Conservation (phyloP, 2,329 filamentous ascomycete species). For the Verticillium longisporum region DNA sequence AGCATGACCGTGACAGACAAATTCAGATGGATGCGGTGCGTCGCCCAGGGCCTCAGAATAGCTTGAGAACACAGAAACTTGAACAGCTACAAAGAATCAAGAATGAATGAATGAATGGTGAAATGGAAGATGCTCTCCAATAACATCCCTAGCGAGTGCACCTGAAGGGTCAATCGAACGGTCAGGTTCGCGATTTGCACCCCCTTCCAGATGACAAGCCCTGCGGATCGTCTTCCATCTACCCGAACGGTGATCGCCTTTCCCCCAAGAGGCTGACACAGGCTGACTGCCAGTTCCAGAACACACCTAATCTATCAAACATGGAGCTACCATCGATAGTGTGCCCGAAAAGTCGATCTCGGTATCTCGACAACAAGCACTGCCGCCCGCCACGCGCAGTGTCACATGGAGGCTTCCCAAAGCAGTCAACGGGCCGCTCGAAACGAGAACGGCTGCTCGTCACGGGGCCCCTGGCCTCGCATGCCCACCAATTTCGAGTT, state of each 20-base stretch:
- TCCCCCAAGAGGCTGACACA: neutral
- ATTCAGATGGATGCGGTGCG: too few species aligned
- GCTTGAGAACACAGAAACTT: too few species aligned
- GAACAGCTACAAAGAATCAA: too few species aligned
- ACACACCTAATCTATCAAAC: neutral
- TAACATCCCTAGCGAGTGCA: too few species aligned
- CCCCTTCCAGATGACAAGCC: neutral
- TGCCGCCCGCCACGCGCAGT: neutral
- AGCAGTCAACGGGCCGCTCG: neutral
- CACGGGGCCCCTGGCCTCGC: neutral
- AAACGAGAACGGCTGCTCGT: neutral
- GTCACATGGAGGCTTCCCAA: neutral
- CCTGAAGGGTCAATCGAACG: too few species aligned
- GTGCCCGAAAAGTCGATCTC: neutral
- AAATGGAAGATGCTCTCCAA: too few species aligned
- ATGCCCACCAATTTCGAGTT: neutral
- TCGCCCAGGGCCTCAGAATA: too few species aligned
- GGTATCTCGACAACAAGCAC: neutral
- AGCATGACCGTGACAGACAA: too few species aligned
- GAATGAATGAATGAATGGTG: too few species aligned
- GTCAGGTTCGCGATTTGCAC: neutral
- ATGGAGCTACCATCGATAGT: neutral
- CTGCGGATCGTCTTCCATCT: neutral
- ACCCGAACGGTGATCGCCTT: neutral
- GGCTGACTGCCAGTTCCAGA: neutral